Conservation (phyloP, 2,329 filamentous ascomycete species). For the Leptographium wingfieldii region DNA sequence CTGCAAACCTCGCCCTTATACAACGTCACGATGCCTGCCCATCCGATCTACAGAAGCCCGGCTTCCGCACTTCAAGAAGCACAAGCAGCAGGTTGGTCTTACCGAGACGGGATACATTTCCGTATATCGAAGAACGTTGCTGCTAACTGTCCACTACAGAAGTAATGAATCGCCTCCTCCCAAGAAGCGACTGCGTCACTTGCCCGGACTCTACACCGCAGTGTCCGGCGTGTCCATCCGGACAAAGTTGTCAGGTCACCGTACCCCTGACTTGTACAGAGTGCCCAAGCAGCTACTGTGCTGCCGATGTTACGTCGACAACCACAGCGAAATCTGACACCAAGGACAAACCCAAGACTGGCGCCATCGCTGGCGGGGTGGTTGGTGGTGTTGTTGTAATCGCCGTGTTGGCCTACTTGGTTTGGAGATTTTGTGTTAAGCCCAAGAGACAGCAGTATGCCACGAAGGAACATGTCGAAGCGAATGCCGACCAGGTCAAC, state of each 20-base stretch:
- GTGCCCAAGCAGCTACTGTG: conserved; percentile 36
- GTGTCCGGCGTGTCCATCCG: conserved; percentile 32
- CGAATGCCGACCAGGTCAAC: conserved; percentile 32
- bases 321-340: conserved; percentile 11
- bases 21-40: neutral
- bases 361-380: conserved; percentile 85
- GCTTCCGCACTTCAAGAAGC: neutral
- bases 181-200: conserved; percentile 31
- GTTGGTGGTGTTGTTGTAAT: conserved; percentile 71
- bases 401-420: conserved; percentile 60
- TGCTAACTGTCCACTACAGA: conserved; percentile 1
- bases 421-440: conserved; percentile 84
- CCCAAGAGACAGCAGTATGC: conserved; percentile 49
- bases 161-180: conserved; percentile 21
- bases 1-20: neutral
- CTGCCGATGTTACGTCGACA: conserved; percentile 14
- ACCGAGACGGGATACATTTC: neutral
- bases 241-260: conserved; percentile 32
- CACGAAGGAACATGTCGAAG: conserved; percentile 37
- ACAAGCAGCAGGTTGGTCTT: neutral
- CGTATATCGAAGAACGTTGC: neutral
- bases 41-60: neutral
- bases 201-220: conserved; percentile 29
- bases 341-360: conserved; percentile 45
- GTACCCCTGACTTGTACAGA: conserved; percentile 31